Base-by-base conservation (phyloP, 2,329 filamentous ascomycete species). In the Pseudopyricularia cyperi region DNA sequence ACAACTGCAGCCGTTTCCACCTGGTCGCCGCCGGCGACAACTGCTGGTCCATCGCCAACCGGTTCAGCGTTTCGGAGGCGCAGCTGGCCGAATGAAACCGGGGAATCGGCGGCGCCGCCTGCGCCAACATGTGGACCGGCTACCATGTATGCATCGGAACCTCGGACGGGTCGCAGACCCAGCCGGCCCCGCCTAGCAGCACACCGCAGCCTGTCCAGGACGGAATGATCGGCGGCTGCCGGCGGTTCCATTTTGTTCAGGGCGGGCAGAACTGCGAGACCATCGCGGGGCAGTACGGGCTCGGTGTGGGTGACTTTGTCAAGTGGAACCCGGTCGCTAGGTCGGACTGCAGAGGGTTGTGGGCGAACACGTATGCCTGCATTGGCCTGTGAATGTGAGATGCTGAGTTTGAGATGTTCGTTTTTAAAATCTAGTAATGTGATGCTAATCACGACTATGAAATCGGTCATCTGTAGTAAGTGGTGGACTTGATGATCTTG, bases 81-180 rank as follows among this genome's bases (percentile, higher is more conserved):
- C 28, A 49, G 32, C 48, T 55, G 39, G 44, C 26, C 42, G 19
- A 19, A 17, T 50, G 51, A 46, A 55, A 55, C 48, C 48, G 51
- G 12, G 26, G 26, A 2, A 51, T 55, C 9, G 9, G 44, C 7
- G 44, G 44, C 22, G 14, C 26, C 15, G 30, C 48, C 30, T 56
- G 55, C 46, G 15, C 11, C 12, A 49, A 51, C 32, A 42, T 54
- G 17, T 30, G 14, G 47, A 7, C 24, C 4, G 55, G 46, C n/a
- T 52, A 53, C 37, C 48, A 53, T 53, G 5, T 56, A 35, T 60
- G 57, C 47, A 54, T 58, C 17, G 46, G 54, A 17, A 52, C 54
- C 2, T 47, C 48, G 12, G 26, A 15, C 15, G 26, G 26, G 14
- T 47, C 46, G 14, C 14, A 8, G 28, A 34, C 47, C 32, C 12